These are phyloP conservation scores for Penicillium sp. DNA, from an alignment of 2,329 filamentous ascomycete genomes.

Conservation along the genomic window DNA sequence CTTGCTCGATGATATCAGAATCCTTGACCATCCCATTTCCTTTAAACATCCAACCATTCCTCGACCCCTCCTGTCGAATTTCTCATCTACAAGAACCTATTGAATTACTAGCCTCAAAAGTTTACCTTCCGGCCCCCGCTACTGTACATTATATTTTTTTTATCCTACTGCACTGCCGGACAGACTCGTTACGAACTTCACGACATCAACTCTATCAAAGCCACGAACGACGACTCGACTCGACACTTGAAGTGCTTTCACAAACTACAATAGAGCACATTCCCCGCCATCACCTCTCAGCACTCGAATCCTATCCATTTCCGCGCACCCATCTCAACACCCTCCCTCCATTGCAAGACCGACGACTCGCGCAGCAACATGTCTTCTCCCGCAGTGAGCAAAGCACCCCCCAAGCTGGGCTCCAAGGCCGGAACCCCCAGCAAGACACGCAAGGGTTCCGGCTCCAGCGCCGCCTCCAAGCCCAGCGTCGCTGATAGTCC, in stretches of 20 bases:
- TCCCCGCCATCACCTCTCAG: not conserved
- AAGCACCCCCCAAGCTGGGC: slow-evolving; percentile 23
- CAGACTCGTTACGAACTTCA: slow-evolving; percentile 11
- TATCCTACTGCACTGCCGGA: not conserved
- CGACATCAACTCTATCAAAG: slow-evolving; percentile 10
- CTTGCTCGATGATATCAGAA: slow-evolving; percentile 19
- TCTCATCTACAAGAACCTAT: not conserved
- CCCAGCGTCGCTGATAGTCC: slow-evolving; percentile 13
- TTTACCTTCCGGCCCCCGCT: slow-evolving; percentile 5
- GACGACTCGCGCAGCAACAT: too few relatives aligned
- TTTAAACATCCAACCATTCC: slow-evolving; percentile 4
- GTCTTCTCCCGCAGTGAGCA: slow-evolving; percentile 20
- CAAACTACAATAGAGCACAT: not conserved
- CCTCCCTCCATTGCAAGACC: not conserved
- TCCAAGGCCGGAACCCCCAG: slow-evolving; percentile 22
- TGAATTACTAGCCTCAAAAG: too few relatives aligned
- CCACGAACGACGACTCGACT: not conserved
- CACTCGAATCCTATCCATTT: not conserved
- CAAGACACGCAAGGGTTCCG: slow-evolving; percentile 23
- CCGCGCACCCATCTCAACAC: not conserved
- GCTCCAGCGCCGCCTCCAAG: slow-evolving; percentile 23
- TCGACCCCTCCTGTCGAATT: not conserved
- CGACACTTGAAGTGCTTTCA: not conserved
- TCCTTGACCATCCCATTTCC: slow-evolving; percentile 3
- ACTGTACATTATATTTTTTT: slow-evolving; percentile 9